phyloP scores from a whole-genome alignment of 2,329 filamentous ascomycete species.

The Neonectria coccinea region DNA sequence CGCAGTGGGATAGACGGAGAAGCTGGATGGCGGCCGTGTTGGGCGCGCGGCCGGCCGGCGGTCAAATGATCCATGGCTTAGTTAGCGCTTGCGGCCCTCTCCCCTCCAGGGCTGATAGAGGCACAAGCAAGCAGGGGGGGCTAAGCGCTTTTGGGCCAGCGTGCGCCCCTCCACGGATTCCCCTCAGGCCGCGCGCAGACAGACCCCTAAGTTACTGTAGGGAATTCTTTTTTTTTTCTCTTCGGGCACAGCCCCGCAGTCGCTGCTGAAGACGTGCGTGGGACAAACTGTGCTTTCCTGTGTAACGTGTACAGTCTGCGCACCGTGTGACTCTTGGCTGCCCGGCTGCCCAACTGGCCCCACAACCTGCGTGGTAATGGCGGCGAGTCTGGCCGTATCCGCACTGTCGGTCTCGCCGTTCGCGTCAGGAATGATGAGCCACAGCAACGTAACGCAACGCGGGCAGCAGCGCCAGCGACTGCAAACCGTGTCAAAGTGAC shows the following conservation, averaged over 20 bases:
- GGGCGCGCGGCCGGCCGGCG: conserved; percentile 12
- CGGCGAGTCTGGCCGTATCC: conserved; percentile 9
- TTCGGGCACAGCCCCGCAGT: conserved; percentile 24
- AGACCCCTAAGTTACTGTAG: background rate
- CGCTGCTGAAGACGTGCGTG: conserved; percentile 22
- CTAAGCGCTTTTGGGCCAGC: conserved; percentile 10
- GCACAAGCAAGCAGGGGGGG: background rate
- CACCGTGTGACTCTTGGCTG: conserved; percentile 16
- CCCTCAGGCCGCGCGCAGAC: background rate
- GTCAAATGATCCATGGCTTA: conserved; percentile 13
- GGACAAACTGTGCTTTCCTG: conserved; percentile 6
- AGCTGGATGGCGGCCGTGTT: background rate
- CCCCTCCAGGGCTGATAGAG: background rate
- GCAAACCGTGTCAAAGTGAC: background rate
- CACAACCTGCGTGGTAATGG: background rate
- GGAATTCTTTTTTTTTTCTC: background rate
- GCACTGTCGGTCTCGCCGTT: conserved; percentile 18
- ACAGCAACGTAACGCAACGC: conserved; percentile 9
- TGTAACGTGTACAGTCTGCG: conserved; percentile 15
- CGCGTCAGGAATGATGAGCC: conserved; percentile 23
- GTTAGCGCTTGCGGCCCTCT: conserved; percentile 6
- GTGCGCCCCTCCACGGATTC: background rate
- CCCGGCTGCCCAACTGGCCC: conserved; percentile 16
- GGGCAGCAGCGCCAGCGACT: background rate
- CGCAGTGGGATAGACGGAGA: background rate